A percentile compares a stretch with the other conserved stretches of the same genome.
Evolutionary conservation across 305 asterid genomes (phyloP).

Genomic region (Fraxinus angustifolia): DNA sequence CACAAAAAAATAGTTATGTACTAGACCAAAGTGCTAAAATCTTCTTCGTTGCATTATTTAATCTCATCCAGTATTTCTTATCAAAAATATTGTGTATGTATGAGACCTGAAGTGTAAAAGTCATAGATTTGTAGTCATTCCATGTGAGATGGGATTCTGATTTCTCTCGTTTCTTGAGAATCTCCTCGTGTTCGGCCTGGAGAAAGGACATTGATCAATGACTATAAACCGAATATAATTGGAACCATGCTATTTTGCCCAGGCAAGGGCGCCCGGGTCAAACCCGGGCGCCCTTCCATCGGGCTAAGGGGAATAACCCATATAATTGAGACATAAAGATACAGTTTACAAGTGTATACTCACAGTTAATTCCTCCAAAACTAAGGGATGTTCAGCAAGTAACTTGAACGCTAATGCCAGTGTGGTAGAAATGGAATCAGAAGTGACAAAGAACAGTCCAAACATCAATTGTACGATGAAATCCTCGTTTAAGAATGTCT

Average conservation of each 20-base stretch:
- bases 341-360: slow-evolving; percentile 15
- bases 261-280: too few relatives aligned
- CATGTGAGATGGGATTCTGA: slow-evolving; percentile 45
- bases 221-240: neutral
- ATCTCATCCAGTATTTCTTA: neutral
- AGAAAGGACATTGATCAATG: neutral
- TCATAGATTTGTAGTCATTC: slow-evolving; percentile 72
- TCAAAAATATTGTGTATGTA: neutral
- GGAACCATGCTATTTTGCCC: too few relatives aligned
- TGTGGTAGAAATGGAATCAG: slow-evolving; percentile 71
- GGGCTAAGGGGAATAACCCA: too few relatives aligned
- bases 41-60: neutral
- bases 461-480: slow-evolving; percentile 67
- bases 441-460: slow-evolving; percentile 49
- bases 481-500: slow-evolving; percentile 56
- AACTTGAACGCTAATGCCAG: slow-evolving; percentile 72
- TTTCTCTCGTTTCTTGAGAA: slow-evolving; percentile 46
- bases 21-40: too few relatives aligned
- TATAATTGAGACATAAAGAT: too few relatives aligned
- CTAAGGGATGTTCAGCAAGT: slow-evolving; percentile 54
- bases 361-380: slow-evolving; percentile 58
- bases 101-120: slow-evolving; percentile 61
- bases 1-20: neutral
- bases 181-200: slow-evolving; percentile 64
- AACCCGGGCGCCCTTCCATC: too few relatives aligned